phyloP scores from a whole-genome alignment of 352 stramenopile genomes.

The Pythium periplocum region DNA sequence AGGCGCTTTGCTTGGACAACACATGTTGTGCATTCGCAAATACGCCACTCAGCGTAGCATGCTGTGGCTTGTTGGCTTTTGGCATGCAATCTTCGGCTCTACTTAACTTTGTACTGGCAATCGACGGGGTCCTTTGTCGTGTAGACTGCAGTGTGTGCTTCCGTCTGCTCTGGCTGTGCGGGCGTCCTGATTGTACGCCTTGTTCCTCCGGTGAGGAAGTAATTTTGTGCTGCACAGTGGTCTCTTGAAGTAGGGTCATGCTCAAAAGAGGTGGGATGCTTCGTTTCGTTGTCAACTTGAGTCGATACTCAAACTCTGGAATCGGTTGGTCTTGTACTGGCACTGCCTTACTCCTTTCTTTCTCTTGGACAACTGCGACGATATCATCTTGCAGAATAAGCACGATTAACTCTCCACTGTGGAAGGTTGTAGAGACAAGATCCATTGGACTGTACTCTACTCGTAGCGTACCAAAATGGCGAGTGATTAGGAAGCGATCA shows the following conservation, averaged over 20 bases:
- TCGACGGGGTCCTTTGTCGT: too few relatives aligned
- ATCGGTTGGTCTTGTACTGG: neutral
- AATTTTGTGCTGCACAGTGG: too few relatives aligned
- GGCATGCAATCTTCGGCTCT: too few relatives aligned
- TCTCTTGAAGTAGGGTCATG: constrained; percentile 4
- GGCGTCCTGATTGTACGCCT: too few relatives aligned
- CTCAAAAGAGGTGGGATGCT: constrained; percentile 11
- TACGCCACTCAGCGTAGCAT: too few relatives aligned
- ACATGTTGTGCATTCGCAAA: too few relatives aligned
- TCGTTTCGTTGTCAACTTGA: constrained; percentile 12
- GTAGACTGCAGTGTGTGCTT: too few relatives aligned
- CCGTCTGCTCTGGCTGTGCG: too few relatives aligned
- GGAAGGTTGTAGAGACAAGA: constrained; percentile 20
- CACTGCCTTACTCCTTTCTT: neutral
- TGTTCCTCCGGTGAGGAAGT: too few relatives aligned
- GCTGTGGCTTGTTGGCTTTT: too few relatives aligned
- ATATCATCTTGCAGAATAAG: constrained; percentile 8
- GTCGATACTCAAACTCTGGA: constrained; percentile 16
- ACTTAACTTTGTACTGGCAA: too few relatives aligned
- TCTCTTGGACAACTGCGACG: neutral
- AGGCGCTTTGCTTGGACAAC: too few relatives aligned
- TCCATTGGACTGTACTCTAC: constrained; percentile 19
- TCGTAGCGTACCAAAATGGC: constrained; percentile 28
- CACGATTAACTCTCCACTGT: constrained; percentile 42
- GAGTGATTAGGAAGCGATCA: constrained; percentile 27